Conservation (phyloP, 768 basidiomycete genomes). For the Boletus tomentosulus region DNA sequence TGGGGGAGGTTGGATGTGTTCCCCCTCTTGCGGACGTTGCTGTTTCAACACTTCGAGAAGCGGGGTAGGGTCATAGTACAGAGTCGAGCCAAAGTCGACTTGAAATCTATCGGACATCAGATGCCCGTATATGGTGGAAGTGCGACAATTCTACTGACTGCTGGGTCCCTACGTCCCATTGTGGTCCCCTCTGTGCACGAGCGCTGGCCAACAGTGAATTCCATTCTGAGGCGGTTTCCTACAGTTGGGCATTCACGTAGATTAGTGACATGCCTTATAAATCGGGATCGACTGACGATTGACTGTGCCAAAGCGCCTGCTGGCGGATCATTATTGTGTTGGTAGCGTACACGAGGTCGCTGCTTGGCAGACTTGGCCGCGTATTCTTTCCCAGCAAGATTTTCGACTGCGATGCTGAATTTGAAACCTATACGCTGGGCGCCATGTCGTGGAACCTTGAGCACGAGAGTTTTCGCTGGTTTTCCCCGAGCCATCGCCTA, state of each 20-base stretch:
- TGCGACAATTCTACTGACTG: conserved; percentile 47
- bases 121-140: neutral
- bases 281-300: conserved; percentile 46
- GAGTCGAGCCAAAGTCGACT: conserved; percentile 66
- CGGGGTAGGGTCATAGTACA: conserved; percentile 69
- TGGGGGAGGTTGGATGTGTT: conserved; percentile 17
- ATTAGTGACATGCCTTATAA: neutral
- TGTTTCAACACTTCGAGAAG: conserved; percentile 50
- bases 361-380: conserved; percentile 46
- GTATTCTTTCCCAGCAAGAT: conserved; percentile 46
- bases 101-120: conserved; percentile 49
- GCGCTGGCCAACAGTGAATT: conserved; percentile 77
- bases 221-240: conserved; percentile 84
- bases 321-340: conserved; percentile 54
- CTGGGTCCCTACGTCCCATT: conserved; percentile 86
- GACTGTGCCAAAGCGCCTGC: conserved; percentile 49
- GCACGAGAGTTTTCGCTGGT: conserved; percentile 51
- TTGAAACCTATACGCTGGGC: conserved; percentile 68
- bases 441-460: conserved; percentile 72
- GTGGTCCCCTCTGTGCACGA: conserved; percentile 76
- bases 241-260: neutral
- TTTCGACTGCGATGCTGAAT: conserved; percentile 55
- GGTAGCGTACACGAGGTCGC: conserved; percentile 35
- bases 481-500: conserved; percentile 36
- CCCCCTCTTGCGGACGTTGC: conserved; percentile 29